Conservation (phyloP, 768 basidiomycete genomes). For the Termitomyces titanicus region DNA sequence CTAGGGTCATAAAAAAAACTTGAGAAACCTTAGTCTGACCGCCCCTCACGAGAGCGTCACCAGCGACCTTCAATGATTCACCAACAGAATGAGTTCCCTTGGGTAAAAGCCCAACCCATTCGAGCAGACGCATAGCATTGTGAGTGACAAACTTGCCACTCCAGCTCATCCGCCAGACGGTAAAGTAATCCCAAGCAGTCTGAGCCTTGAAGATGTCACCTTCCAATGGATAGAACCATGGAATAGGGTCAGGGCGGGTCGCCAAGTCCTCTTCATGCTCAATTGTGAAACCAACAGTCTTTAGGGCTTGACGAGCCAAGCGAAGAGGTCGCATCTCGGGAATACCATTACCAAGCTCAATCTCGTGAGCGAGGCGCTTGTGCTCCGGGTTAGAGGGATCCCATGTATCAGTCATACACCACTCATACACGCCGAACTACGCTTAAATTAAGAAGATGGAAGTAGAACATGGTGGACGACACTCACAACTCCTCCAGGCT, state of each 20-base stretch:
- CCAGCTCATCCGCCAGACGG: slow-evolving; percentile 88
- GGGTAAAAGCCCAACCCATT: slow-evolving; percentile 76
- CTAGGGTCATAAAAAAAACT: not conserved
- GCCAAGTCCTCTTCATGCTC: slow-evolving; percentile 94
- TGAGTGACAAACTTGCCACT: slow-evolving; percentile 84
- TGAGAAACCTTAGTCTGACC: slow-evolving; percentile 76
- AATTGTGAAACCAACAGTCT: slow-evolving; percentile 81
- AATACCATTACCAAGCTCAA: slow-evolving; percentile 95
- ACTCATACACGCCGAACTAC: slow-evolving; percentile 97
- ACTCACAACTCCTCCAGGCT: slow-evolving; percentile 92
- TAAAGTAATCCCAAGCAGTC: slow-evolving; percentile 88
- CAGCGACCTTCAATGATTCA: slow-evolving; percentile 85
- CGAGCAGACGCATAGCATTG: slow-evolving; percentile 70
- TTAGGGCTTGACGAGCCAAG: slow-evolving; percentile 70
- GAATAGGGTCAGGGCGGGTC: slow-evolving; percentile 67
- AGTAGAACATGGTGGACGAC: not conserved
- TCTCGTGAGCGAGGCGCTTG: slow-evolving; percentile 86
- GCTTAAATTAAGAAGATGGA: slow-evolving; percentile 1
- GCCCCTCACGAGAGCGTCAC: slow-evolving; percentile 72
- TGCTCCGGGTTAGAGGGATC: slow-evolving; percentile 82
- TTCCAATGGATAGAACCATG: slow-evolving; percentile 98
- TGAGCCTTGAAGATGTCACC: slow-evolving; percentile 92
- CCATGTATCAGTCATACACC: slow-evolving; percentile 97
- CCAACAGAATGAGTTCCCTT: slow-evolving; percentile 92
- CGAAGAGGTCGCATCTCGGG: slow-evolving; percentile 89